These are phyloP conservation scores for Penicillium simplicissimum DNA, from an alignment of 495 filamentous ascomycete genomes.

Conservation along the genomic window DNA sequence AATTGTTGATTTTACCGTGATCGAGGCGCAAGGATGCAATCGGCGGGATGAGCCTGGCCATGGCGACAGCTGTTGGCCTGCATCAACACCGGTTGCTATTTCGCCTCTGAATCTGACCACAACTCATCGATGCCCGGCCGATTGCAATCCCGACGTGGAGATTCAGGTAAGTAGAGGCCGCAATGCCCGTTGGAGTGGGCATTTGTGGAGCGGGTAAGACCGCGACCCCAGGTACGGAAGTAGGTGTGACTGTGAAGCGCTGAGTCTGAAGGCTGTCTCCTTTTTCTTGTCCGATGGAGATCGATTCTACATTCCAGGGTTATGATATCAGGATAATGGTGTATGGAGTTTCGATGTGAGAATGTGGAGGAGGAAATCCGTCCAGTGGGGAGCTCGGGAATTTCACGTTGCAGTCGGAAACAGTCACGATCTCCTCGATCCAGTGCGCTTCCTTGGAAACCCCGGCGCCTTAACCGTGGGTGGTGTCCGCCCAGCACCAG, in stretches of 20 bases:
- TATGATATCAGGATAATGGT: neutral
- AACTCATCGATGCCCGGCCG: neutral
- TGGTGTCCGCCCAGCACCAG: conserved; percentile 3
- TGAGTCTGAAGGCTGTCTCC: neutral
- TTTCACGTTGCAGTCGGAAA: conserved; percentile 2
- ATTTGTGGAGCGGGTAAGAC: conserved; percentile 6
- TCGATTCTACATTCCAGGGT: neutral
- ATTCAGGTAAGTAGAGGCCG: neutral
- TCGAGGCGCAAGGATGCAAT: neutral
- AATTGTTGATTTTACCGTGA: neutral
- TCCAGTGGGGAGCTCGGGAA: conserved; percentile 6
- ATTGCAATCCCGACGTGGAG: conserved; percentile 3
- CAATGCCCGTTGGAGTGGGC: neutral
- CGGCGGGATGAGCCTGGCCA: neutral
- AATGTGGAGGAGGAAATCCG: neutral
- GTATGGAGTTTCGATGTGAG: neutral
- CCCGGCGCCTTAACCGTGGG: conserved; percentile 12
- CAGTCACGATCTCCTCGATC: conserved; percentile 11
- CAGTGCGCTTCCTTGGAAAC: conserved; percentile 8
- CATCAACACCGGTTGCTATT: neutral
- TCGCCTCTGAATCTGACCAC: neutral
- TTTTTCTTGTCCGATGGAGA: neutral
- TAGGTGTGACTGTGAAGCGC: neutral
- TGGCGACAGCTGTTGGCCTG: neutral
- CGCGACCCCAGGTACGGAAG: neutral